Conservation (phyloP, 2,329 filamentous ascomycete species). For the Canariomyces notabilis region DNA sequence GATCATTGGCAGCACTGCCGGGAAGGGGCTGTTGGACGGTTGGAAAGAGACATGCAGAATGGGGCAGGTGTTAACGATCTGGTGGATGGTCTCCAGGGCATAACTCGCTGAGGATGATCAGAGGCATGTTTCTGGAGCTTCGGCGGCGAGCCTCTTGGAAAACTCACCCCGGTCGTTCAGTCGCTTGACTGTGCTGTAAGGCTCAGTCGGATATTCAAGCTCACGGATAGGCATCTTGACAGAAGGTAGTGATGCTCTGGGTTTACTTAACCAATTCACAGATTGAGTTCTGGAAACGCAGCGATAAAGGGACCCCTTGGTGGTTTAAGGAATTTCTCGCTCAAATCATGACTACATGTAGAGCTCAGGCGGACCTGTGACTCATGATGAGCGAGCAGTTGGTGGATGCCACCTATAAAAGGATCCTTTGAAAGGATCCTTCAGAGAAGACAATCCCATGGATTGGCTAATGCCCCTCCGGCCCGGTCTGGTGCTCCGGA, state of each 20-base stretch:
- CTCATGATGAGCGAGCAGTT: not conserved
- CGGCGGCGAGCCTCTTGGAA: not conserved
- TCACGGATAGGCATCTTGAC: conserved; percentile 39
- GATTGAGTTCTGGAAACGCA: too few relatives aligned
- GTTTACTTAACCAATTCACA: too few relatives aligned
- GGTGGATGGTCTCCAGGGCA: conserved; percentile 66
- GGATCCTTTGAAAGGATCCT: too few relatives aligned
- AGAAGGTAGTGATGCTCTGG: conserved; percentile 7
- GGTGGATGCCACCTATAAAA: not conserved
- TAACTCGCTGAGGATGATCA: conserved; percentile 50
- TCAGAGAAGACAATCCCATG: too few relatives aligned
- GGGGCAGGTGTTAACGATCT: conserved; percentile 67
- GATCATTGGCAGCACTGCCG: conserved; percentile 78
- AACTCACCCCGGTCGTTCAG: conserved; percentile 57
- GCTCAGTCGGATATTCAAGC: conserved; percentile 59
- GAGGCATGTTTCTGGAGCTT: not conserved
- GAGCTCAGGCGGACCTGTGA: not conserved
- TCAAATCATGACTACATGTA: too few relatives aligned
- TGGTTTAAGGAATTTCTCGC: too few relatives aligned
- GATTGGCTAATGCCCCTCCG: not conserved
- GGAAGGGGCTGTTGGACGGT: conserved; percentile 60
- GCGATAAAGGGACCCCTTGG: too few relatives aligned
- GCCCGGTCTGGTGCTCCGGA: not conserved
- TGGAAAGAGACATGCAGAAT: conserved; percentile 79
- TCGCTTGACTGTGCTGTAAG: conserved; percentile 62